Conservation (phyloP, 2,329 filamentous ascomycete genomes). For the Diaporthe eres region DNA sequence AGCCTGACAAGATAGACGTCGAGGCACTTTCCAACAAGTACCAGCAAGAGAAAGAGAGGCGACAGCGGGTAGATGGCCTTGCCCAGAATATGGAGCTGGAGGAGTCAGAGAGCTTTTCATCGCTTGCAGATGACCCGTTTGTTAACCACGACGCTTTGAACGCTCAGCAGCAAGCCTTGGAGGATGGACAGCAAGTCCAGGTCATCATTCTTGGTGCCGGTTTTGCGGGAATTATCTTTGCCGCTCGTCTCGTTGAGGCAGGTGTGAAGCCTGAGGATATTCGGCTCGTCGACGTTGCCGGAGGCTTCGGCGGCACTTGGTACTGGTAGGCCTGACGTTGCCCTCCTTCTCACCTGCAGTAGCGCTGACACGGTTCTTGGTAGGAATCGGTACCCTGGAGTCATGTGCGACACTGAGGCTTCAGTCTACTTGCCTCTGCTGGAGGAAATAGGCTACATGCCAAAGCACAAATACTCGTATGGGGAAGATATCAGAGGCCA, state of each 20-base stretch:
- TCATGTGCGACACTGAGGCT: constrained; percentile 71
- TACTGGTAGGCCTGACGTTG: constrained; percentile 53
- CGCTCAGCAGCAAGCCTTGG: constrained; percentile 26
- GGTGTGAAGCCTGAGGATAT: constrained; percentile 55
- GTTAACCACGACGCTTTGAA: constrained; percentile 52
- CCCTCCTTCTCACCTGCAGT: not conserved
- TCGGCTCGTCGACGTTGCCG: constrained; percentile 58
- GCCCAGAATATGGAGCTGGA: constrained; percentile 52
- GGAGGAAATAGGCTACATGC: constrained; percentile 72
- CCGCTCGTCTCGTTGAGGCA: constrained; percentile 52
- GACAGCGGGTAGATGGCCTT: constrained; percentile 50
- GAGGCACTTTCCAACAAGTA: constrained; percentile 48
- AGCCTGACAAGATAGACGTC: not conserved
- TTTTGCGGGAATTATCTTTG: constrained; percentile 52
- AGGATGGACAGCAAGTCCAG: constrained; percentile 30
- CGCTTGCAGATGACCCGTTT: constrained; percentile 53
- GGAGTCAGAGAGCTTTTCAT: constrained; percentile 42
- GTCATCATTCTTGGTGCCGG: constrained; percentile 53
- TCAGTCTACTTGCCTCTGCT: constrained; percentile 73
- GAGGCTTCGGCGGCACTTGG: constrained; percentile 65
- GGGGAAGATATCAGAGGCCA: constrained; percentile 60
- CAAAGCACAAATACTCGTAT: constrained; percentile 58
- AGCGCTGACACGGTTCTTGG: not conserved
- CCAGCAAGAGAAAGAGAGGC: constrained; percentile 52
- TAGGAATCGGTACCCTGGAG: constrained; percentile 61